Evolutionary conservation across 768 basidiomycete species (phyloP).

Genomic region (Trametes cinnabarina): DNA sequence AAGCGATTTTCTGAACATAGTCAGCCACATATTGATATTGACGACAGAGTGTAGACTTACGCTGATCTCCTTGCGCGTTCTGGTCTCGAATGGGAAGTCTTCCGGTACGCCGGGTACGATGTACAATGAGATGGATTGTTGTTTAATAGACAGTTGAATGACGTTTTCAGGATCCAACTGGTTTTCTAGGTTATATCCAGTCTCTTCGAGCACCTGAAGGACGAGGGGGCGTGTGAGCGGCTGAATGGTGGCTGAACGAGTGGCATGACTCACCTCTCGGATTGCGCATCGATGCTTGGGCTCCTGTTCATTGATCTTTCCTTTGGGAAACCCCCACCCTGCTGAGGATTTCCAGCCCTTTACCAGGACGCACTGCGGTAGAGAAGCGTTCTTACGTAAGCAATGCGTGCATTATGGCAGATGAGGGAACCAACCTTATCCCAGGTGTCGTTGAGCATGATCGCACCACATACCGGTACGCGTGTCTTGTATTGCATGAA

Average conservation of each 20-base stretch:
- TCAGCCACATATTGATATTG: constrained; percentile 19
- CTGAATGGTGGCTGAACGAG: not conserved
- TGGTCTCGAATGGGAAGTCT: constrained; percentile 85
- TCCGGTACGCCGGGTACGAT: constrained; percentile 88
- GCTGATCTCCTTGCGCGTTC: constrained; percentile 97
- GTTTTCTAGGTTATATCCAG: constrained; percentile 83
- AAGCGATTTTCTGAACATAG: constrained; percentile 80
- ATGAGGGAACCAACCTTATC: constrained; percentile 68
- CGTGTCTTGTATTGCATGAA: constrained; percentile 97
- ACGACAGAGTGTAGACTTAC: constrained; percentile 44
- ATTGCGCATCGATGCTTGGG: constrained; percentile 80
- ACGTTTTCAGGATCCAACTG: constrained; percentile 64
- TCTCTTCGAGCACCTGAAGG: constrained; percentile 91
- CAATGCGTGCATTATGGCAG: constrained; percentile 8
- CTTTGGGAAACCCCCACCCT: constrained; percentile 99
- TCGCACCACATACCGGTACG: constrained; percentile 97
- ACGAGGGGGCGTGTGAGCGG: constrained; percentile 11
- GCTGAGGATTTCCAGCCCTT: constrained; percentile 97
- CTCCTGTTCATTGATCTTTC: constrained; percentile 98
- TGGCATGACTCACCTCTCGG: constrained; percentile 67
- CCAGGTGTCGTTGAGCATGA: constrained; percentile 88
- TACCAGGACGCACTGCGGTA: constrained; percentile 83
- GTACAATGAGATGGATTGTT: constrained; percentile 88
- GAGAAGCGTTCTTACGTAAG: constrained; percentile 15
- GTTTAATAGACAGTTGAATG: constrained; percentile 84